Evolutionary conservation across 768 basidiomycete species (phyloP), one percentile per base, ranked within the genome.

Genomic region (Mycena polygramma): DNA sequence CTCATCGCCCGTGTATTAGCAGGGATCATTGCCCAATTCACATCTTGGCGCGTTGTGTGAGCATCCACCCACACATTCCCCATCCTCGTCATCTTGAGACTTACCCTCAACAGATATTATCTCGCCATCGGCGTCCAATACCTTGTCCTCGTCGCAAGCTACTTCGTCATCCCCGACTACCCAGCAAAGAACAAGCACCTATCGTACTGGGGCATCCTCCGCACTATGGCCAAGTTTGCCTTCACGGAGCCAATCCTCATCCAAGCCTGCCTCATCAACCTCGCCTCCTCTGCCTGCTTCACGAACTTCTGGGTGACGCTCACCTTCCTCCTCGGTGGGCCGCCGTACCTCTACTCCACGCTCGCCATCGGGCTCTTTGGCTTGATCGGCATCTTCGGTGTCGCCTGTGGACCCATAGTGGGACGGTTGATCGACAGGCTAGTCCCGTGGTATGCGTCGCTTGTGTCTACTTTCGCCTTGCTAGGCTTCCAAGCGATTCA

Each of bases 101-200:
- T 2, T 26, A 41, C 15, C 2, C 41, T 2, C 41, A 26, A 51
- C 46, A 73, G 72, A 49, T 96, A 94, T 76, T 95, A 90, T 80
- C 83, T 94, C 79, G 88, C 93, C 4, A 88, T 94, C 54, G 93
- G 90, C 7, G 81, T 93, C 19, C 95, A 95, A 76, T 81, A 71
- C 65, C 63, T 86, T 30, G 88, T 94, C 15, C 80, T 92, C 10
- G 45, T 85, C 7, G 84, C 91, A 26, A 81, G 90, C 49, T 95
- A 92, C 75, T 78, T 88, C 24, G 73, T 90, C 63, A 80, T 95
- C n/a, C 94, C 94, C 1, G 94, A 97, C 79, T 95, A 93, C 75
- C 95, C 94, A 1, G 87, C 91, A 15, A 95, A 93, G 77, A 92
- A 92, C 76, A 79, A 75, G 24, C 81, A 87, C 54, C 63, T 94